Conservation (phyloP, 2,329 filamentous ascomycete genomes). For the Claviceps digitariae region DNA sequence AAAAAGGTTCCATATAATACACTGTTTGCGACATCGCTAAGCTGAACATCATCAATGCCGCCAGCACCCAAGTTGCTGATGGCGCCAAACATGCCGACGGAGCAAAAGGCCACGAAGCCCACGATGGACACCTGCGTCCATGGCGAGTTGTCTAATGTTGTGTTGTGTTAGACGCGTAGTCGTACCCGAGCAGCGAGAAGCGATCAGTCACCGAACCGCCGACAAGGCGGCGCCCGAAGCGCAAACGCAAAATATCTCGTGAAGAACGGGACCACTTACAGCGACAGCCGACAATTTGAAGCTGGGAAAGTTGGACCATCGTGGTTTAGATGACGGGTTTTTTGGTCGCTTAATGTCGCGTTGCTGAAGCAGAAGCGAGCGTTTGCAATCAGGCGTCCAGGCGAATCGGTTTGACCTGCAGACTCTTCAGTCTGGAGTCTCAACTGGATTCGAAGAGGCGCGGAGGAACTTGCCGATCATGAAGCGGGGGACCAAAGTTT, state of each 20-base stretch:
- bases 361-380: no score
- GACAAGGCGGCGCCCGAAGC: no score
- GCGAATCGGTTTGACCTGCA: no score
- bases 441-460: no score
- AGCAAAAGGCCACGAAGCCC: conserved; percentile 12
- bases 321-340: background rate
- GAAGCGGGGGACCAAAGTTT: no score
- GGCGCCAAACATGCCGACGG: conserved; percentile 51
- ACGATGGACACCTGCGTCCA: conserved; percentile 10
- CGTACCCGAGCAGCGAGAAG: background rate
- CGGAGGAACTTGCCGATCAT: no score
- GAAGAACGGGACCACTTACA: conserved; percentile 1
- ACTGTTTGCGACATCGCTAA: conserved; percentile 35
- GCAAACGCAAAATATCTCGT: no score
- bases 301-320: background rate
- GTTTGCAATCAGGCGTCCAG: no score
- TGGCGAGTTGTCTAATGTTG: conserved; percentile 4
- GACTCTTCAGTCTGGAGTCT: no score
- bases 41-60: conserved; percentile 15
- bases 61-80: conserved; percentile 47
- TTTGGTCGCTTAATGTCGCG: no score
- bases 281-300: background rate
- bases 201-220: no score
- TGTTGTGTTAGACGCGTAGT: background rate
- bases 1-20: conserved; percentile 5